These are phyloP conservation scores for Ormosia semicastrata DNA, from an alignment of 306 rosid species.

Conservation along the genomic window DNA sequence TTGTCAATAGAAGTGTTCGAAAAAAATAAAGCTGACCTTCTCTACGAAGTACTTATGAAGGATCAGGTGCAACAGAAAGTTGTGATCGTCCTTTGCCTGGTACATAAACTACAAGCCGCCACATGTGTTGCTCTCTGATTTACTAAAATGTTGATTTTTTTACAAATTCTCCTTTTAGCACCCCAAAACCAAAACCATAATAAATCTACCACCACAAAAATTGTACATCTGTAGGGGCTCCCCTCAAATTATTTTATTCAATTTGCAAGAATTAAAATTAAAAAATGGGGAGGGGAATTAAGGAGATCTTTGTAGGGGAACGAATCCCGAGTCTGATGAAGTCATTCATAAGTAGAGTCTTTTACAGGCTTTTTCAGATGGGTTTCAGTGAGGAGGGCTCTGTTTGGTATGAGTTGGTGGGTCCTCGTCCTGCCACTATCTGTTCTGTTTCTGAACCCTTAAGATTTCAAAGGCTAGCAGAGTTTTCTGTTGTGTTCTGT, in stretches of 20 bases:
- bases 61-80: slow-evolving; percentile 22
- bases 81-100: slow-evolving; percentile 33
- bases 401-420: slow-evolving; percentile 6
- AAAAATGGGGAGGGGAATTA: not conserved
- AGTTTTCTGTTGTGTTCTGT: not conserved
- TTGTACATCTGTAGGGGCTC: not conserved
- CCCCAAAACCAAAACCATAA: not conserved
- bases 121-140: slow-evolving; percentile 11
- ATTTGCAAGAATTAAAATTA: not conserved
- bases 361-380: slow-evolving; percentile 63
- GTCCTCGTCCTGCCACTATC: not conserved
- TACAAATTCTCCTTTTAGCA: not conserved
- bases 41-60: not conserved
- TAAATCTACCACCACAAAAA: not conserved
- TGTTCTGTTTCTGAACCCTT: not conserved
- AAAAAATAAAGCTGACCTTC: not conserved
- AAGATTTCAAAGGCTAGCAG: not conserved
- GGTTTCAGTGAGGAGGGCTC: slow-evolving; percentile 28
- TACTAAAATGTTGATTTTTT: not conserved
- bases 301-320: not conserved
- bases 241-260: not conserved
- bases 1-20: not conserved
- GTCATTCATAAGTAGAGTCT: slow-evolving; percentile 44
- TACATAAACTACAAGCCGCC: slow-evolving; percentile 48
- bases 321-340: slow-evolving; percentile 43